phyloP scores from a whole-genome alignment of 148 eudicot species.

The Rhododendron mucronatum region DNA sequence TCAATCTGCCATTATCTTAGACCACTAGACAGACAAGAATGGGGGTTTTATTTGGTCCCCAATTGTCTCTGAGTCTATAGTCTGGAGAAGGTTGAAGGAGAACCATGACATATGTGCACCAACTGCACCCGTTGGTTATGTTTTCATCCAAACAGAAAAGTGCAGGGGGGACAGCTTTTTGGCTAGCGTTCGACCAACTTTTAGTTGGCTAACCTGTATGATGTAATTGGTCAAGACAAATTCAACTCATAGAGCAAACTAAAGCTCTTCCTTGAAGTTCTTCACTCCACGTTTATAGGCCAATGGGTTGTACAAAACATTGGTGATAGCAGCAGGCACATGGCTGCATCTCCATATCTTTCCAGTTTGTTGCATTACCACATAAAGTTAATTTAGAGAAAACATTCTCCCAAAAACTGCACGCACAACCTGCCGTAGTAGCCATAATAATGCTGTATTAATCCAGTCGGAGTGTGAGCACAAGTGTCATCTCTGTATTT shows the following conservation, averaged over 20 bases:
- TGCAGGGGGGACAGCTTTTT: too few relatives aligned
- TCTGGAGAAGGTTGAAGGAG: too few relatives aligned
- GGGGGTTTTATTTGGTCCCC: neutral
- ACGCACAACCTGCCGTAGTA: neutral
- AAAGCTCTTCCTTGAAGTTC: neutral
- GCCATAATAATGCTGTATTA: neutral
- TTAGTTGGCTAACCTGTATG: too few relatives aligned
- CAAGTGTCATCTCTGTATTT: too few relatives aligned
- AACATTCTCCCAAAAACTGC: neutral
- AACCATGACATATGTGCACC: too few relatives aligned
- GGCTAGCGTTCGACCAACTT: too few relatives aligned
- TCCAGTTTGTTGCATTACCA: neutral
- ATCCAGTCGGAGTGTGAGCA: neutral
- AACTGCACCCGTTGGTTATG: too few relatives aligned
- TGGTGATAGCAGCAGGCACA: neutral
- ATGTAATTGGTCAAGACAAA: too few relatives aligned
- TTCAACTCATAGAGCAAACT: too few relatives aligned
- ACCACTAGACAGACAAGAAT: neutral
- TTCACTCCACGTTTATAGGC: neutral
- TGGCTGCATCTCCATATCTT: neutral
- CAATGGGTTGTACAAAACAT: neutral
- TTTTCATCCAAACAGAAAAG: too few relatives aligned
- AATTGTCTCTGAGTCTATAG: neutral
- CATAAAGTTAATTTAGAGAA: neutral
- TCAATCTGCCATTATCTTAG: neutral